These are phyloP conservation scores for Pythium graminicola DNA, from an alignment of 352 stramenopile genomes.

Conservation along the genomic window DNA sequence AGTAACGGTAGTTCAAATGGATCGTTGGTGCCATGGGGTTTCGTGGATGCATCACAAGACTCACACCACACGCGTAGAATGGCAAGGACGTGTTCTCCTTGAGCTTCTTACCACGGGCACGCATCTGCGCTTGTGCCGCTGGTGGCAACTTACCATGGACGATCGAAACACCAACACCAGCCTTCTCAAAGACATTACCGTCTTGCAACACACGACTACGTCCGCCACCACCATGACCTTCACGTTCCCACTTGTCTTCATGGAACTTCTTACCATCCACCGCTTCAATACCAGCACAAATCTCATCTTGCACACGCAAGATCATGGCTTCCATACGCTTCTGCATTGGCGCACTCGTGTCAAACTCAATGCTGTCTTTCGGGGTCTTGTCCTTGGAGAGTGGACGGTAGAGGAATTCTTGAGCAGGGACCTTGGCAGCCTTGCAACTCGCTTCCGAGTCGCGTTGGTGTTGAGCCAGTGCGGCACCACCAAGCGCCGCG, in stretches of 20 bases:
- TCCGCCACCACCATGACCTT: slow-evolving; percentile 91
- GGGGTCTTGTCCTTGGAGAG: slow-evolving; percentile 58
- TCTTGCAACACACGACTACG: slow-evolving; percentile 94
- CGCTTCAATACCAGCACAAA: slow-evolving; percentile 80
- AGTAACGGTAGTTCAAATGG: slow-evolving; percentile 98
- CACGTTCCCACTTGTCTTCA: slow-evolving; percentile 93
- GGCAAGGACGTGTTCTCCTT: slow-evolving; percentile 77
- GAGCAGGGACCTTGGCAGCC: slow-evolving; percentile 28
- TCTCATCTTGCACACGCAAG: slow-evolving; percentile 78
- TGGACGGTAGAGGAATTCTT: slow-evolving; percentile 59
- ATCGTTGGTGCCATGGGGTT: slow-evolving; percentile 94
- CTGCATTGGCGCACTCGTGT: slow-evolving; percentile 53
- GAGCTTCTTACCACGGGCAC: slow-evolving; percentile 60
- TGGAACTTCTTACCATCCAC: slow-evolving; percentile 94
- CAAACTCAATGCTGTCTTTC: slow-evolving; percentile 68
- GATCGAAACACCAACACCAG: slow-evolving; percentile 95
- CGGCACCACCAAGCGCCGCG: slow-evolving; percentile 24
- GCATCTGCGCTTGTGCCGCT: slow-evolving; percentile 79
- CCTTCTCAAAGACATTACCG: slow-evolving; percentile 97
- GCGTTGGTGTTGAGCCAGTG: slow-evolving; percentile 14
- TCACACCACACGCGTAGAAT: slow-evolving; percentile 96
- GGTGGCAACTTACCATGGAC: slow-evolving; percentile 95
- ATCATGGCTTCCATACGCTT: slow-evolving; percentile 83
- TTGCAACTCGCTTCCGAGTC: slow-evolving; percentile 28
- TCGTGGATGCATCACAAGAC: slow-evolving; percentile 96